These are phyloP conservation scores for Trametes pubescens DNA, from an alignment of 1,284 basidiomycete species.

Conservation along the genomic window DNA sequence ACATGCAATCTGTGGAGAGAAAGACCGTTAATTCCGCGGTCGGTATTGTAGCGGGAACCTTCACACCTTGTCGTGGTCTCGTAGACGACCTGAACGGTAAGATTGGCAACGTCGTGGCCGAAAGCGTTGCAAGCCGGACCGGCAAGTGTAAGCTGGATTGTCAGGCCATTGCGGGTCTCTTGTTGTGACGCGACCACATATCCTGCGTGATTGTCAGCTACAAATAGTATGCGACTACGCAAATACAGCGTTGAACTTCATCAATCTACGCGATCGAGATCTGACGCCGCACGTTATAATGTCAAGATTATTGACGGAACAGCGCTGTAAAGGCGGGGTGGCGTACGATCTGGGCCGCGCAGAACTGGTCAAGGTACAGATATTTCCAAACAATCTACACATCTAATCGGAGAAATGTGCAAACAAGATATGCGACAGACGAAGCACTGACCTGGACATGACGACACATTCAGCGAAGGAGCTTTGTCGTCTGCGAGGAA, in stretches of 20 bases:
- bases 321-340: not conserved
- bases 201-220: conserved; percentile 45
- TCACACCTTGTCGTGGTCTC: conserved; percentile 56
- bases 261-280: not conserved
- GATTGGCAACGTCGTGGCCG: conserved; percentile 67
- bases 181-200: conserved; percentile 58
- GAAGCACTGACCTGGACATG: conserved; percentile 31
- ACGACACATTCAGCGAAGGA: conserved; percentile 31
- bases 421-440: conserved; percentile 2
- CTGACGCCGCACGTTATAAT: not conserved
- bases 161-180: conserved; percentile 58
- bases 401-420: conserved; percentile 19
- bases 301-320: not conserved
- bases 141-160: conserved; percentile 62
- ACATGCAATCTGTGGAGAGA: conserved; percentile 73
- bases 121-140: conserved; percentile 77
- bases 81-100: conserved; percentile 73
- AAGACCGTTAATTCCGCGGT: conserved; percentile 11
- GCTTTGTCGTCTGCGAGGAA: conserved; percentile 9
- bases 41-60: conserved; percentile 9
- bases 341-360: not conserved
- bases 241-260: not conserved
- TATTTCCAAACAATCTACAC: conserved; percentile 3
- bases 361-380: not conserved
- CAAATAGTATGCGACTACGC: not conserved